Percentiles rank a stretch among this genome's conserved stretches.
These are phyloP conservation scores for Pythium utonaiense DNA, from an alignment of 352 stramenopile genomes.

Conservation along the genomic window DNA sequence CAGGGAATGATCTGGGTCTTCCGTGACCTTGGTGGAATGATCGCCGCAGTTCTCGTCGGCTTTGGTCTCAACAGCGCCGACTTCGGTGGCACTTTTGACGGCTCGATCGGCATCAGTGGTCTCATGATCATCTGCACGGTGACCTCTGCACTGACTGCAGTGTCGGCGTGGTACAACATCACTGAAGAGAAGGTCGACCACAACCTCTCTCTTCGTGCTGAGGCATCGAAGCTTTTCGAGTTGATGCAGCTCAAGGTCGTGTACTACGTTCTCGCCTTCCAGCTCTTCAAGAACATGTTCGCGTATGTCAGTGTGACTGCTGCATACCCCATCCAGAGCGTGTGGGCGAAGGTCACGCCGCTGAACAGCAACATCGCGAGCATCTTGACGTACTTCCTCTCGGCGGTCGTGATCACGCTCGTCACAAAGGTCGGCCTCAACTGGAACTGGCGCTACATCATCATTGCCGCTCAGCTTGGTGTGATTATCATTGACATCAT, in stretches of 20 bases:
- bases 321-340: slow-evolving; percentile 20
- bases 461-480: slow-evolving; percentile 15
- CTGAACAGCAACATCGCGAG: slow-evolving; percentile 27
- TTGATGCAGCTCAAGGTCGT: slow-evolving; percentile 28
- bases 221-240: slow-evolving; percentile 24
- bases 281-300: slow-evolving; percentile 30
- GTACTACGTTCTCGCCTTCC: slow-evolving; percentile 29
- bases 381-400: slow-evolving; percentile 18
- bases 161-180: slow-evolving; percentile 20
- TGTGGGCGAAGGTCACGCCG: slow-evolving; percentile 28
- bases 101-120: neutral
- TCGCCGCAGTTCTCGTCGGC: slow-evolving; percentile 22
- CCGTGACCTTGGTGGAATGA: slow-evolving; percentile 9
- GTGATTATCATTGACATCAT: slow-evolving; percentile 27
- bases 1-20: slow-evolving; percentile 32
- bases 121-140: slow-evolving; percentile 19
- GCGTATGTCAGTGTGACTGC: slow-evolving; percentile 23
- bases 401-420: neutral
- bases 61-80: slow-evolving; percentile 31
- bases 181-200: slow-evolving; percentile 18
- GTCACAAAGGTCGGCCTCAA: slow-evolving; percentile 18
- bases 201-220: slow-evolving; percentile 7
- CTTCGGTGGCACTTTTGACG: slow-evolving; percentile 25
- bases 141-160: neutral
- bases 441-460: slow-evolving; percentile 29